Conservation (phyloP, 2,329 filamentous ascomycete species). For the Mariannaea sp. region DNA sequence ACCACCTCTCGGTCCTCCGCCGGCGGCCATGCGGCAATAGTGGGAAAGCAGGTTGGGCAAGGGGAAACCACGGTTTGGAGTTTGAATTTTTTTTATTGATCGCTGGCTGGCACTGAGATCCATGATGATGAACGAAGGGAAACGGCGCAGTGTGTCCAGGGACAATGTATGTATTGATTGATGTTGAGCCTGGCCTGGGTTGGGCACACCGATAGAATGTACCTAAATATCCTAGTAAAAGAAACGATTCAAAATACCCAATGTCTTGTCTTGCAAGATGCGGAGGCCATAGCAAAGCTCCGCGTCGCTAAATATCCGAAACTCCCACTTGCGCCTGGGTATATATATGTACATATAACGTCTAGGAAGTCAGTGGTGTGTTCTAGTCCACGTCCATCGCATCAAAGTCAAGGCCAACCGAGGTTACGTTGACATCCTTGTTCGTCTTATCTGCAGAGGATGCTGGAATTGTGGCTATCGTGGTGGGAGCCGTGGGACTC, state of each 20-base stretch:
- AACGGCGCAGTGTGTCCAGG: neutral
- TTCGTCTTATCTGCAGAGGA: conserved; percentile 11
- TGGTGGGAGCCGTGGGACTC: too few relatives aligned
- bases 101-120: conserved; percentile 1
- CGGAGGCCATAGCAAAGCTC: neutral
- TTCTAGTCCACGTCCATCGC: conserved; percentile 69
- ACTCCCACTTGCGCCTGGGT: conserved; percentile 36
- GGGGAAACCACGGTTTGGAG: neutral
- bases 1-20: conserved; percentile 55
- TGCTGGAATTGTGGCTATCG: too few relatives aligned
- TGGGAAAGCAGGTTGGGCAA: neutral
- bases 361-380: neutral
- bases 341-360: conserved; percentile 24
- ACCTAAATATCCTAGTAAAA: conserved; percentile 8
- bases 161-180: too few relatives aligned
- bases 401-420: conserved; percentile 55
- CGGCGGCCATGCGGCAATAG: conserved; percentile 11
- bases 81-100: neutral
- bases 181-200: neutral
- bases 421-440: conserved; percentile 12
- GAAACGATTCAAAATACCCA: conserved; percentile 8
- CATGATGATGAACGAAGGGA: conserved; percentile 8
- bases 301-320: conserved; percentile 16
- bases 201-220: neutral
- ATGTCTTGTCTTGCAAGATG: neutral